Base-by-base conservation (phyloP, 2,329 filamentous ascomycete species). In the Xylariales sp. region DNA sequence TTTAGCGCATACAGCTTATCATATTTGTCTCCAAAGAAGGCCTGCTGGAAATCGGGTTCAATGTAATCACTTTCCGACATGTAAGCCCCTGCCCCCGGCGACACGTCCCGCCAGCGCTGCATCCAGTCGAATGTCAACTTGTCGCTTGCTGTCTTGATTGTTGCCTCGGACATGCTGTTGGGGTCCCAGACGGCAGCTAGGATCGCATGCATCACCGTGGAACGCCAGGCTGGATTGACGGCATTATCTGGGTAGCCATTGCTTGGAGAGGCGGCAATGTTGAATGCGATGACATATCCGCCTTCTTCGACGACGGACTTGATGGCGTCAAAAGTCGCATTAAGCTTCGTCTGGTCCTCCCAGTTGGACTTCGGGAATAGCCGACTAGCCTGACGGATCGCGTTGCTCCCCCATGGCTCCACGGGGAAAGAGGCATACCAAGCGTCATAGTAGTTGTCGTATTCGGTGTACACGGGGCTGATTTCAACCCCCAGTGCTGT, bases 161-260 rank as follows among this genome's bases (percentile, higher is more conserved):
- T 40, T 11, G 43, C 42, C 4, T 50, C 40, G 1, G 52, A 36
- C 15, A 47, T 46, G 15, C 41, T n/a, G n/a, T 27, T 40, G 3
- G 46, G 44, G 7, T 46, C 43, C 56, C 55, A 61, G 4, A 42
- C 9, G 1, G 49, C 40, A 2, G 45, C 52, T 19, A 52, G 47
- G 46, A 66, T 66, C 36, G 50, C 51, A 40, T 62, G 61, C 55
- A 66, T 54, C 22, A 57, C 51, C 6, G 62, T 60, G 1, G 61
- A 59, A n/a, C 71, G 59, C 70, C 70, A 75, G 1, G 69, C 70
- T 1, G 69, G 70, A 38, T 55, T 52, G 27, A 54, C 50, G 3
- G 53, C 49, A 31, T 58, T 55, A 16, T 53, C 46, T 51, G 51
- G 43, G 50, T 53, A 32, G 49, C 41, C 7, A 44, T 34, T 3